Evolutionary conservation across 441 rosid species (phyloP), one percentile per base, ranked within the genome.

Genomic region (Pelargonium myrrhifolium): DNA sequence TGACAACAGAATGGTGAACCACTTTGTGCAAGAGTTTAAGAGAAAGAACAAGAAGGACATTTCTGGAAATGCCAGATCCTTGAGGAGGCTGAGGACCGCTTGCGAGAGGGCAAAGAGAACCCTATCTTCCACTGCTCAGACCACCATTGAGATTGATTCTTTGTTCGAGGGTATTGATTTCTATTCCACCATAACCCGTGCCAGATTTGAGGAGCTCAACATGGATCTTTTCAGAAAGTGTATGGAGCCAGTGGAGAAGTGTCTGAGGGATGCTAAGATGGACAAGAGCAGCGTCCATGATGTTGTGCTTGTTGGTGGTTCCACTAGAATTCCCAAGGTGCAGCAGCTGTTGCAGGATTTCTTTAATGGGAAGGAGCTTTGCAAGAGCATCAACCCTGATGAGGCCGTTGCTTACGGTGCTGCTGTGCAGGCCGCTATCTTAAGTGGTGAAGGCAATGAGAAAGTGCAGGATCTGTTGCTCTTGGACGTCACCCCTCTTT

Each of bases 401-500:
- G 89, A 85, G 62, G 89, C 89, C 22, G 87, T 85, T 35, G 89
- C 89, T 15, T 85, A 81, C 1, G 87, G 89, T 47, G 89, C 89
- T 2, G 86, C 89, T 12, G 89, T 73, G 11, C 76, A 73, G 49
- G 75, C 71, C 1, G 70, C 70, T 0, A 72, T 72, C 15, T 61
- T 72, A 75, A 83, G 86, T 0, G 92, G 89, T 0, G 89, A 87
- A 62, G 89, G 92, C 8, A 82, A 85, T 0, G 87, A 85, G 80
- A 85, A 85, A 80, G 93, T 85, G 4, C 87, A 87, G 55, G 93
- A 87, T 20, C 65, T 87, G 15, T 66, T 87, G 31, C 84, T 85
- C 0, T 68, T 87, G 59, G 92, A 87, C 75, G 92, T 86, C 0
- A 81, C 87, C 1, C 89, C 89, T 11, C 26, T 85, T 0, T 80